Percentiles rank a stretch among this genome's conserved stretches.
Conservation (phyloP, 2,329 filamentous ascomycete species). For the Diaporthe batatas region DNA sequence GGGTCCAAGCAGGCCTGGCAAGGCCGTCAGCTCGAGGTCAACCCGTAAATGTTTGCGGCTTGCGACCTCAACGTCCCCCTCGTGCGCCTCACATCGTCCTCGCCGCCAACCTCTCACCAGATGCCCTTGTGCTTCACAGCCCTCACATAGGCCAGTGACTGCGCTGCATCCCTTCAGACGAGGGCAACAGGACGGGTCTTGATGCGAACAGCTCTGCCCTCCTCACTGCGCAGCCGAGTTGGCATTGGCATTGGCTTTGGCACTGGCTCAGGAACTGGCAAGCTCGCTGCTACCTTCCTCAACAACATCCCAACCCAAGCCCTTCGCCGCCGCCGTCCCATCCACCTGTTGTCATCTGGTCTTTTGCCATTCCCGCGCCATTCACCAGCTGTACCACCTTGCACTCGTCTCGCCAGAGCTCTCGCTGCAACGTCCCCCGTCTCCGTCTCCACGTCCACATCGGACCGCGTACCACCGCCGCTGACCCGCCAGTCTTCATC, state of each 20-base stretch:
- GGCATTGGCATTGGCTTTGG: conserved; percentile 25
- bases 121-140: neutral
- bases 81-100: neutral
- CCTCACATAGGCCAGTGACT: conserved; percentile 6
- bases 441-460: neutral
- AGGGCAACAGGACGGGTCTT: conserved; percentile 40
- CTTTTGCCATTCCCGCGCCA: neutral
- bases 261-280: neutral
- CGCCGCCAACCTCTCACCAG: neutral
- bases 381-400: conserved; percentile 24
- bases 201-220: conserved; percentile 40
- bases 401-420: conserved; percentile 21
- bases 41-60: conserved; percentile 36
- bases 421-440: conserved; percentile 21
- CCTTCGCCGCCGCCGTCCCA: conserved; percentile 7
- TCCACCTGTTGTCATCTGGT: conserved; percentile 5
- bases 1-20: neutral
- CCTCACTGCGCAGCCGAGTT: conserved; percentile 41
- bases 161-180: conserved; percentile 27
- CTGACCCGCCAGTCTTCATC: neutral
- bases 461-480: conserved; percentile 4
- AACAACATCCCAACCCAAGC: conserved; percentile 1
- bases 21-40: conserved; percentile 19
- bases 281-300: conserved; percentile 17
- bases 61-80: conserved; percentile 18